These are phyloP conservation scores for Chaetomiaceae sp. DNA, from an alignment of 2,329 filamentous ascomycete genomes.

Conservation along the genomic window DNA sequence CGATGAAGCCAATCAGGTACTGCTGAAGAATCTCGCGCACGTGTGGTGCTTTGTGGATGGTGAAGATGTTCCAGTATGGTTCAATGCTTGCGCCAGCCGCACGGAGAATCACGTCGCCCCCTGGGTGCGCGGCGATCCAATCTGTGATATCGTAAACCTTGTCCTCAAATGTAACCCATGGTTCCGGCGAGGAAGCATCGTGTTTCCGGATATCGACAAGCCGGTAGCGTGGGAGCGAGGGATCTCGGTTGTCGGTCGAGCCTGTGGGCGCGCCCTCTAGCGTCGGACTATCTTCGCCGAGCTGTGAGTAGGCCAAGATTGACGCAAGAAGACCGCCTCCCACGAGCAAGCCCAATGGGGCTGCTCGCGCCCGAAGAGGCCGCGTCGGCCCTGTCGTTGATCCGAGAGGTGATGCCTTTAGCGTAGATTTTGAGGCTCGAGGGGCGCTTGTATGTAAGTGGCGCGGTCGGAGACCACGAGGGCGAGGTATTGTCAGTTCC, in stretches of 20 bases:
- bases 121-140: slow-evolving; percentile 62
- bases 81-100: slow-evolving; percentile 63
- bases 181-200: slow-evolving; percentile 47
- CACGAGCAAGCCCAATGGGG: slow-evolving; percentile 27
- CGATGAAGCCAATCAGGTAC: slow-evolving; percentile 59
- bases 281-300: slow-evolving; percentile 5
- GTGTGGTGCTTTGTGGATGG: slow-evolving; percentile 62
- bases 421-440: background rate
- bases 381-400: background rate
- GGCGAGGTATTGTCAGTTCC: background rate
- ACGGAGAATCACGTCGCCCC: slow-evolving; percentile 63
- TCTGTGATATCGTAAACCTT: slow-evolving; percentile 69
- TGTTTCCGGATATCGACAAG: slow-evolving; percentile 50
- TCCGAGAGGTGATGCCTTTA: background rate
- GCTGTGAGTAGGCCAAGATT: slow-evolving; percentile 19
- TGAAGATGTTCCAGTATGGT: slow-evolving; percentile 66
- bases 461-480: slow-evolving; percentile 1
- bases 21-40: slow-evolving; percentile 62
- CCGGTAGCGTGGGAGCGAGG: slow-evolving; percentile 45
- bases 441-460: slow-evolving; percentile 4
- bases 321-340: slow-evolving; percentile 26
- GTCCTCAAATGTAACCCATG: slow-evolving; percentile 61
- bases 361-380: slow-evolving; percentile 21
- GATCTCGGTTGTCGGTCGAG: slow-evolving; percentile 33
- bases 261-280: background rate